Conservation (phyloP, 257 asterid genomes). For the Voacanga thouarsii region DNA sequence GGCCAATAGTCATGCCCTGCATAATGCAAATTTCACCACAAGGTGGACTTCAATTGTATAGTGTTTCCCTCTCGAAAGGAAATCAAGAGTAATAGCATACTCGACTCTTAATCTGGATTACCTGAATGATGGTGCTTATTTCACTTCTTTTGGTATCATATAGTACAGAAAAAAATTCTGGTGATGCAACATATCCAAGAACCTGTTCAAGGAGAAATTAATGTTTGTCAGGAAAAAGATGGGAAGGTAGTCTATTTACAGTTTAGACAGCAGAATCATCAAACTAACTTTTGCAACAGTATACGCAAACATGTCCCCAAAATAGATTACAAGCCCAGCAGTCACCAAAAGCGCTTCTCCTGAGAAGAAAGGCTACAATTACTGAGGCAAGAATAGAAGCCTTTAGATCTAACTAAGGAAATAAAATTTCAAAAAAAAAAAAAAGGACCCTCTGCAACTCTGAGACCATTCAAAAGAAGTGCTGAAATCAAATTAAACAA, state of each 20-base stretch:
- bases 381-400: neutral
- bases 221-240: neutral
- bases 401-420: neutral
- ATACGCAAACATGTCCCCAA: conserved; percentile 74
- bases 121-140: conserved; percentile 89
- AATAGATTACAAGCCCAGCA: conserved; percentile 76
- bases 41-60: neutral
- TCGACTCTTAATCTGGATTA: conserved; percentile 25
- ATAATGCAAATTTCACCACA: conserved; percentile 17
- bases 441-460: neutral
- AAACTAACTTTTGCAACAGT: conserved; percentile 66
- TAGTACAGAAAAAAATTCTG: conserved; percentile 29
- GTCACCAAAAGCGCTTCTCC: conserved; percentile 93
- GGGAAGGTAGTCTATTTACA: neutral
- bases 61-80: neutral
- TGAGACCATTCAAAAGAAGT: neutral
- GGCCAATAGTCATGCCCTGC: conserved; percentile 78
- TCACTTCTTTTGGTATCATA: conserved; percentile 62
- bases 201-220: conserved; percentile 44
- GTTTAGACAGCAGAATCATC: conserved; percentile 25
- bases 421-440: neutral
- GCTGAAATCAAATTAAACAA: neutral
- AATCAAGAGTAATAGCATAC: conserved; percentile 9
- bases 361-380: conserved; percentile 40
- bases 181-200: conserved; percentile 33